Evolutionary conservation across 1,139 yeast species (phyloP).

Genomic region (Meyerozyma guilliermondii): DNA sequence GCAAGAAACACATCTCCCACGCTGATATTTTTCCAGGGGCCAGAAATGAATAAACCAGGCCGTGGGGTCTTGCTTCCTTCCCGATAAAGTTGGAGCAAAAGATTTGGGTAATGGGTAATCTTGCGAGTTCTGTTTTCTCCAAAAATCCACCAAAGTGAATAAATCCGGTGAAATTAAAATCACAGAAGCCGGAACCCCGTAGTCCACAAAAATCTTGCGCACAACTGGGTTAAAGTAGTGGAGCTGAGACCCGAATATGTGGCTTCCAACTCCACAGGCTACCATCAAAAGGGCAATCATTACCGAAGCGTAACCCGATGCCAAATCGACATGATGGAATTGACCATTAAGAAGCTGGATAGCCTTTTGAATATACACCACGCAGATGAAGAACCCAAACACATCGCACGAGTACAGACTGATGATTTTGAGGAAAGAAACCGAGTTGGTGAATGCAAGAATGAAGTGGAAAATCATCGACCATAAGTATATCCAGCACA

Average conservation of each 20-base stretch:
- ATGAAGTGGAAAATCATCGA: constrained; percentile 75
- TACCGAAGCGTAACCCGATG: constrained; percentile 72
- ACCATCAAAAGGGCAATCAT: constrained; percentile 70
- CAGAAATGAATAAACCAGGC: constrained; percentile 82
- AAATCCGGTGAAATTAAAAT: constrained; percentile 88
- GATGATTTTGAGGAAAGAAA: constrained; percentile 65
- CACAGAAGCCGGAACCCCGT: constrained; percentile 78
- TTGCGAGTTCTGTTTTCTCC: constrained; percentile 44
- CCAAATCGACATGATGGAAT: constrained; percentile 41
- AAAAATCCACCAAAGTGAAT: constrained; percentile 83
- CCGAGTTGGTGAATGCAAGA: constrained; percentile 67
- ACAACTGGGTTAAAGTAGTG: constrained; percentile 54
- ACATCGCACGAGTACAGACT: constrained; percentile 87
- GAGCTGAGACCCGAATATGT: constrained; percentile 54
- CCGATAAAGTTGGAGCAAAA: constrained; percentile 62
- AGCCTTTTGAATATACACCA: constrained; percentile 90
- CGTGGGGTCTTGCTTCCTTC: constrained; percentile 39
- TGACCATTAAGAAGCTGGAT: constrained; percentile 74
- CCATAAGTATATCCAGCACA: constrained; percentile 97
- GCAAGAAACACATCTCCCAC: constrained; percentile 82
- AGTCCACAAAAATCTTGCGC: constrained; percentile 75
- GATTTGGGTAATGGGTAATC: constrained; percentile 68
- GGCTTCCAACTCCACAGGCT: constrained; percentile 65
- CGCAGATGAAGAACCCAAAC: constrained; percentile 86
- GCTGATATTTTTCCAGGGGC: constrained; percentile 51